phyloP scores from a whole-genome alignment of 306 rosid species.

The Abrus pulchellus region DNA sequence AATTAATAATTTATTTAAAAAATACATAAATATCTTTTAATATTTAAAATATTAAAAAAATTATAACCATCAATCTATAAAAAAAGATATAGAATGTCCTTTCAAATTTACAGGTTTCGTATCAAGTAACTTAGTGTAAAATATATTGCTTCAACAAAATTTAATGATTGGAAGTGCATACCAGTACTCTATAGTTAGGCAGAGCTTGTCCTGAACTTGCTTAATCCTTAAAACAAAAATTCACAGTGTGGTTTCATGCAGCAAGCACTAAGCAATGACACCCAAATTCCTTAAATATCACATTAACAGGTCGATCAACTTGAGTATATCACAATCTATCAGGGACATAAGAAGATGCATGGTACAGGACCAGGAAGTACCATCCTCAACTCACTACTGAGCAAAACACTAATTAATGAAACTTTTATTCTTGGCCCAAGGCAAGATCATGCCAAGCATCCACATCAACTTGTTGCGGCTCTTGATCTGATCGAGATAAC shows the following conservation, averaged over 20 bases:
- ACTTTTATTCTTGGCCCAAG: conserved; percentile 51
- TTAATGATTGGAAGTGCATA: not conserved
- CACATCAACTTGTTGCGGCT: conserved; percentile 53
- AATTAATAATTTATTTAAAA: too few relatives aligned
- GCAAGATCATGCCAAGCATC: conserved; percentile 70
- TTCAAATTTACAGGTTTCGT: too few relatives aligned
- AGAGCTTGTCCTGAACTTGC: not conserved
- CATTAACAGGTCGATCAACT: conserved; percentile 21
- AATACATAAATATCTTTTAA: too few relatives aligned
- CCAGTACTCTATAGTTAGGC: not conserved
- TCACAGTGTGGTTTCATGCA: conserved; percentile 1
- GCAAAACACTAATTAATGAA: conserved; percentile 9
- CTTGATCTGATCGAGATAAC: conserved; percentile 54
- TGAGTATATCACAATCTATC: not conserved
- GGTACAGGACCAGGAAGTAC: conserved; percentile 25
- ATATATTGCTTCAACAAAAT: not conserved
- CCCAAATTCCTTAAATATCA: not conserved
- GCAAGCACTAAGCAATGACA: conserved; percentile 22
- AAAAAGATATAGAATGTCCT: too few relatives aligned
- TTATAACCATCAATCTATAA: too few relatives aligned
- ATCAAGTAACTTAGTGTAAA: too few relatives aligned
- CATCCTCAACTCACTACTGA: conserved; percentile 33
- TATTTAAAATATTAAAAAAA: too few relatives aligned
- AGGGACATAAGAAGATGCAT: not conserved
- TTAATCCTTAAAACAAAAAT: conserved; percentile 17